phyloP scores from a whole-genome alignment of 2,329 filamentous ascomycete genomes.

The Ophiostoma ips region DNA sequence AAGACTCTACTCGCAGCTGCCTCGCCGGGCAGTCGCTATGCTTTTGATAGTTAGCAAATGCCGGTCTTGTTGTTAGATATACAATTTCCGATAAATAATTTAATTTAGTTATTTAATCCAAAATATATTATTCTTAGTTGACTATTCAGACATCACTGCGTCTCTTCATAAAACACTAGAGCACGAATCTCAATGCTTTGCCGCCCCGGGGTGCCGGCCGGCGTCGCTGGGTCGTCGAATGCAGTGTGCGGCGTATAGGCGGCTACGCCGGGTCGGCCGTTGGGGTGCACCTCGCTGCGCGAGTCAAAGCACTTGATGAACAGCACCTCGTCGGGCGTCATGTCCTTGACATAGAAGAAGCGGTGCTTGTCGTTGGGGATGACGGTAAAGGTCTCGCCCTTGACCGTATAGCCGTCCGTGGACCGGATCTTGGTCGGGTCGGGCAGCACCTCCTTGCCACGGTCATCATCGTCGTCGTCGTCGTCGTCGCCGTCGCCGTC shows the following conservation, averaged over 20 bases:
- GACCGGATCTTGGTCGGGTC: constrained; percentile 30
- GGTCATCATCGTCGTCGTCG: constrained; percentile 29
- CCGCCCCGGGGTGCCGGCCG: constrained; percentile 29
- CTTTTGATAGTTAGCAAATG: too few relatives aligned
- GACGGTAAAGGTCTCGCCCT: constrained; percentile 48
- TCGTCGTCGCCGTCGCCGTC: too few relatives aligned
- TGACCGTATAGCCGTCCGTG: constrained; percentile 46
- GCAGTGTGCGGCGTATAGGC: constrained; percentile 37
- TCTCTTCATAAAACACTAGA: constrained; percentile 41
- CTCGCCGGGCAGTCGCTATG: too few relatives aligned
- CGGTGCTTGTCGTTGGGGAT: constrained; percentile 41
- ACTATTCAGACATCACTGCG: neutral
- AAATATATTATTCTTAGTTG: too few relatives aligned
- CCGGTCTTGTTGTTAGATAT: too few relatives aligned
- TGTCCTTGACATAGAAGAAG: constrained; percentile 55
- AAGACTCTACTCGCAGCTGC: too few relatives aligned
- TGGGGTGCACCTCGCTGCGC: constrained; percentile 23
- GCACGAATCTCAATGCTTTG: constrained; percentile 54
- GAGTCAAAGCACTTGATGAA: constrained; percentile 42
- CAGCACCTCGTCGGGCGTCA: constrained; percentile 39
- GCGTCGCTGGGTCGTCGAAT: constrained; percentile 41
- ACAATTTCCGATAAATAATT: too few relatives aligned
- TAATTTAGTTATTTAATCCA: too few relatives aligned
- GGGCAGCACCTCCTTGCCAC: constrained; percentile 43
- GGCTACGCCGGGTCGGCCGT: constrained; percentile 27